Base-by-base conservation (phyloP, 2,329 filamentous ascomycete genomes). In the Chrysoporthe deuterocubensis region DNA sequence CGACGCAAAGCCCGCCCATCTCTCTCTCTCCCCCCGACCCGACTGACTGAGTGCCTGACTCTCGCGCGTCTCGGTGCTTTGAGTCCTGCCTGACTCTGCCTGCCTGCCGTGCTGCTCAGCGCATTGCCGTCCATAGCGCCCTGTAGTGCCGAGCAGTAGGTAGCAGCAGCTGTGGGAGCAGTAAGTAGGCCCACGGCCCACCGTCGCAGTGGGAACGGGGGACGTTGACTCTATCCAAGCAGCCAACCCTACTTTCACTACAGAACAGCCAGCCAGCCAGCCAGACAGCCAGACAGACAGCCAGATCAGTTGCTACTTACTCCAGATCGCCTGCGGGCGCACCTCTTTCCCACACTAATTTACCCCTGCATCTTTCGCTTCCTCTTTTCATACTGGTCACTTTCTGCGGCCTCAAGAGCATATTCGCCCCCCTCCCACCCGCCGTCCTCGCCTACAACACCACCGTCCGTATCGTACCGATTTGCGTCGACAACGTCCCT, bases 261-360 rank as follows among this genome's bases (percentile, higher is more conserved):
- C 26, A 2, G 26, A 32, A 26, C 11, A 34, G 21, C 13, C 14
- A 40, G 21, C 21, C 21, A 21, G 21, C 21, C 21, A 21, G 21
- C 21, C 21, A 21, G 21, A 21, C 11, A 34, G 21, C 4, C 14
- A 40, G 14, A n/a, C 21, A 56, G 54, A 57, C 32, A 34, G 26
- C 26, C 26, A 26, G 26, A 26, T 37, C 56, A 42, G 34, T 40
- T 40, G 13, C 34, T 58, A 58, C 56, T 26, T 42, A 58, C 56
- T 26, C 56, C 56, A 42, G 37, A 58, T 42, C 32, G 56, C 56
- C 21, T 58, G 56, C 56, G 40, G 40, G 34, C 44, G 21, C 37
- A 60, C 57, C 44, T 34, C 40, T 67, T 64, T 60, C 54, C 66
- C 54, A 37, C 46, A 52, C 42, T 65, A 57, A 64, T 64, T 58